Evolutionary conservation across 2,329 filamentous ascomycete species (phyloP), one percentile per base, ranked within the genome.

Genomic region (Xylaria sp.): DNA sequence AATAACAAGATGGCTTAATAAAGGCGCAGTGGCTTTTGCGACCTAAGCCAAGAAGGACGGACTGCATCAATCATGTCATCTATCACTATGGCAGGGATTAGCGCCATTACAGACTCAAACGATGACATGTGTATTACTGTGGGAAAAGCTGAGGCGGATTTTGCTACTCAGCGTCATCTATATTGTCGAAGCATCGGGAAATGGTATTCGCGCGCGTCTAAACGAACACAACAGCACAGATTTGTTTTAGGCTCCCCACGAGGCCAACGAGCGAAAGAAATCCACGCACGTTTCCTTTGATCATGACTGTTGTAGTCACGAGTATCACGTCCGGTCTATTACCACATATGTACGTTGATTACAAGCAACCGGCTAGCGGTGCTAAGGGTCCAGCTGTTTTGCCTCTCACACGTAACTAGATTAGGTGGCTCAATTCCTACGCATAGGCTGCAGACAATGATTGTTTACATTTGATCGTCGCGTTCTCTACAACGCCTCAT

Each of bases 251-350:
- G 53, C 8, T 27, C 64, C 24, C 53, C 34, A n/a, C 54, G 14
- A n/a, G 45, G 42, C 36, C 54, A 34, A 62, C n/a, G 61, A 62
- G 24, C 68, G 48, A 69, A 65, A 53, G 47, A 69, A 48, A 62
- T 61, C 51, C 19, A 50, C 53, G 53, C 68, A 68, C 65, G 64
- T 68, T 69, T 68, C 61, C 58, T 68, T 59, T 17, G 34, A 60
- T 55, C 4, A 67, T 48, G 58, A 17, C 36, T 56, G 32, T 30
- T 42, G 45, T 56, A 54, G 53, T 55, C 32, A 56, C 42, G 54
- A 56, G 55, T 56, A 36, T 60, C 42, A 3, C 21, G 27, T 54
- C 21, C 61, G 56, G 32, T 61, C 65, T 64, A 55, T 64, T 64
- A 21, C 45, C 27, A 56, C 36, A 36, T 14, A 56, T 19, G 34